Conservation (phyloP, 2,329 filamentous ascomycete species). For the Pestalotiopsis sp. region DNA sequence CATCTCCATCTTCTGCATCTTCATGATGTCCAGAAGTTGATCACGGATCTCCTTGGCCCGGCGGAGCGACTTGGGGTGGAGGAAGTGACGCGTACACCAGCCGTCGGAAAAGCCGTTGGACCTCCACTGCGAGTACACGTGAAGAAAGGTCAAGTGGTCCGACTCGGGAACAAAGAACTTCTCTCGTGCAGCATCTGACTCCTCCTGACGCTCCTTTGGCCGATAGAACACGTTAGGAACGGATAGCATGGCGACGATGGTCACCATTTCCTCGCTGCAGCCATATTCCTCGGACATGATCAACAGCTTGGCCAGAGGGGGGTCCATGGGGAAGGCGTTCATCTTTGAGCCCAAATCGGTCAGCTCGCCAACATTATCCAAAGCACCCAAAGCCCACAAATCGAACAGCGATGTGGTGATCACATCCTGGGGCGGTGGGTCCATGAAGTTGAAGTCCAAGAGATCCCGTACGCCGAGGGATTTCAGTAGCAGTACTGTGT, state of each 20-base stretch:
- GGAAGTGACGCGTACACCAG: slow-evolving; percentile 92
- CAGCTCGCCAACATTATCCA: slow-evolving; percentile 92
- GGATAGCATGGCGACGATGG: slow-evolving; percentile 96
- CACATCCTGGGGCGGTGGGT: slow-evolving; percentile 95
- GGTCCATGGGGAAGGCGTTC: slow-evolving; percentile 99
- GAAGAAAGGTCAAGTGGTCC: slow-evolving; percentile 91
- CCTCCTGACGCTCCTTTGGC: slow-evolving; percentile 94
- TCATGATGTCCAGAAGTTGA: slow-evolving; percentile 92
- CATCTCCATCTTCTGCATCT: slow-evolving; percentile 87
- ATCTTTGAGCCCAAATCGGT: slow-evolving; percentile 87
- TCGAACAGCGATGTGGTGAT: slow-evolving; percentile 98
- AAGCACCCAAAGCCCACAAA: slow-evolving; percentile 90
- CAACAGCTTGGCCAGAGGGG: slow-evolving; percentile 89
- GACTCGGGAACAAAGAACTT: slow-evolving; percentile 99
- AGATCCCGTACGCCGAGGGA: slow-evolving; percentile 93
- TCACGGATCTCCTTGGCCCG: slow-evolving; percentile 93
- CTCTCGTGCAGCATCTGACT: slow-evolving; percentile 91
- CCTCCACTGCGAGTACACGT: slow-evolving; percentile 96
- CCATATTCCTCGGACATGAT: slow-evolving; percentile 89
- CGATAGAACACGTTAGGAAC: slow-evolving; percentile 97
- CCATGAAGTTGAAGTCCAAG: slow-evolving; percentile 98
- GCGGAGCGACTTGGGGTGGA: slow-evolving; percentile 92
- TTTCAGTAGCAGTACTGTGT: slow-evolving; percentile 92
- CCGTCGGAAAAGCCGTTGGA: slow-evolving; percentile 85
- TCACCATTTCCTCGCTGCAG: slow-evolving; percentile 97